Evolutionary conservation across 345 rosid species (phyloP), one percentile per base, ranked within the genome.

Genomic region (Eucalyptus globulus): DNA sequence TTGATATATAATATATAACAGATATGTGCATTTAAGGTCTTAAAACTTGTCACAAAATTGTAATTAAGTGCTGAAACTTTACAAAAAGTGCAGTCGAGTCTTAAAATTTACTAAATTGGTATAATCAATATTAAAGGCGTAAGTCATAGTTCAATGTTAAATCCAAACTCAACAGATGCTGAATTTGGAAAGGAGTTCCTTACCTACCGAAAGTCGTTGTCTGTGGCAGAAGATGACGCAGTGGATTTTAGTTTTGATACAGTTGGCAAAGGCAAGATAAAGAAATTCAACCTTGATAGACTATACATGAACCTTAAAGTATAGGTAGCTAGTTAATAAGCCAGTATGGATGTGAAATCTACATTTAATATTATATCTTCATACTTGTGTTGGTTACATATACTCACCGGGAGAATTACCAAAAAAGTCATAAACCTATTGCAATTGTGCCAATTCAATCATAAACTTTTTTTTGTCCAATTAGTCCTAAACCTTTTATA

Each of bases 111-210:
- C 0, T 49, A 49, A 49, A 49, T 49, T 49, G 0, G 51, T 49
- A 14, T 0, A 49, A 14, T 49, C 7, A 14, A 49, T 49, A 49
- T 49, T 49, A 49, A 49, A 49, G 51, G 0, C 51, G 83, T 69
- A 31, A 87, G 27, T 40, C 76, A 24, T 89, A 37, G 72, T 87
- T 81, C 60, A 87, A 88, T 80, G 56, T 87, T 49, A 49, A 49
- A 49, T 14, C 6, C 51, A 0, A 49, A 1, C 51, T 49, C 53
- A 87, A 91, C 95, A 95, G 98, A 95, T 89, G 95, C 93, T 29
- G 95, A 93, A 60, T 92, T 95, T 91, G 98, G 98, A 91, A 94
- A 94, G 86, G 98, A 95, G 58, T 95, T 95, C 89, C 91, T 94
- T 54, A 89, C 92, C 91, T 94, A 95, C 86, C 94, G 97, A 87